Base-by-base conservation (phyloP, 2,329 filamentous ascomycete genomes). In the Talaromyces marneffei region DNA sequence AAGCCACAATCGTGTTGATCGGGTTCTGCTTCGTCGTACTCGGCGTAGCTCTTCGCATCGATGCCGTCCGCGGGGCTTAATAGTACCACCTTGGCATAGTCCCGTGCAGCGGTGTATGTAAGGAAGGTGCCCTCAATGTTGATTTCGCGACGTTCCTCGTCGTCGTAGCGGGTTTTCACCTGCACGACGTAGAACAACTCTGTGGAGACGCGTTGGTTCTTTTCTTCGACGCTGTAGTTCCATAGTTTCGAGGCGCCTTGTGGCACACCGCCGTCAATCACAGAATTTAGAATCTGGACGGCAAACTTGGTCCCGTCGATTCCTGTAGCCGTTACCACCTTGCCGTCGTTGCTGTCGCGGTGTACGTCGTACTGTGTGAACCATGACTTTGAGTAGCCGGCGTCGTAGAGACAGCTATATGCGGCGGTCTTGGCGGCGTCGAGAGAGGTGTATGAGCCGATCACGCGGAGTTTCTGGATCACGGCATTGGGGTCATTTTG, bases 151-250 rank as follows among this genome's bases (percentile, higher is more conserved):
- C 60, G 64, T 31, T 66, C 60, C 4, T 59, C 65, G 29, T 65
- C 66, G 37, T 65, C 66, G 53, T 69, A 70, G 35, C 67, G 53
- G 0, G 68, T 67, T 25, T 62, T 67, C 1, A 69, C 67, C 56
- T 68, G 64, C 1, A 71, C 61, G 18, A 71, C 70, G 56, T 71
- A 67, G 58, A 68, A 72, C n/a, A 72, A 62, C 9, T 66, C 65
- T 2, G 60, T 46, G 12, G 65, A 54, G 27, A 71, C 59, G n/a
- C 67, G 67, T 37, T 67, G 65, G 20, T 71, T 67, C 23, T 67
- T 65, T 39, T 61, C 39, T 55, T 61, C 53, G 3, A 59, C 31
- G 9, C 16, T 59, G 44, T 59, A 59, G 16, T 59, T 59, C 57
- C 57, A 59, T 31, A 59, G 20, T n/a, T 52, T 52, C 23, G 18